A percentile compares a stretch with the other conserved stretches of the same genome.
These are phyloP conservation scores for Clathrus columnatus DNA, from an alignment of 768 basidiomycete genomes.

Conservation along the genomic window DNA sequence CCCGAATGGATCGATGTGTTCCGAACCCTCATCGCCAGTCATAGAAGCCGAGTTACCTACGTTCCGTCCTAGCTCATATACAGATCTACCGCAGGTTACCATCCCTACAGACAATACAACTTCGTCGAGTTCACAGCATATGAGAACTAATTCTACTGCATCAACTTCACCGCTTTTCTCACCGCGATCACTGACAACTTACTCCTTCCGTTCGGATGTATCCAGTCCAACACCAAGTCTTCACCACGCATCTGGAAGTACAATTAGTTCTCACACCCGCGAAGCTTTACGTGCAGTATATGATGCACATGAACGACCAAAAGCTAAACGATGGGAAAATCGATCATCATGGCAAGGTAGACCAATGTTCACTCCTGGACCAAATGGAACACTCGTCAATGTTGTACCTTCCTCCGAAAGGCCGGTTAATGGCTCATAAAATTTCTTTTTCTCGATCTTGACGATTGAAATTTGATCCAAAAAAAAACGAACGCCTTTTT, in stretches of 20 bases:
- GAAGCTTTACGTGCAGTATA: neutral
- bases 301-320: neutral
- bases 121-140: neutral
- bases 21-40: neutral
- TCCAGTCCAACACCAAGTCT: neutral
- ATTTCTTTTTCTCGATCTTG: neutral
- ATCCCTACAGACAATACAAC: neutral
- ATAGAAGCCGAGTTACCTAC: neutral
- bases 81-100: slow-evolving; percentile 7
- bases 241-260: neutral
- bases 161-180: neutral
- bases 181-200: slow-evolving; percentile 1
- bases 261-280: neutral
- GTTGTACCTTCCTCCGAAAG: neutral
- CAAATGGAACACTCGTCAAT: neutral
- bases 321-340: neutral
- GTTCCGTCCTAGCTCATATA: neutral
- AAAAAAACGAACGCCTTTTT: no score
- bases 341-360: neutral
- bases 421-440: neutral
- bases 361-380: neutral
- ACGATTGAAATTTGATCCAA: neutral
- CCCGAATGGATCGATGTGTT: neutral
- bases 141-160: slow-evolving; percentile 2
- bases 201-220: neutral